Evolutionary conservation across 129 eudicot species (phyloP), one percentile per base, ranked within the genome.

Genomic region (Flaveria trinervia): DNA sequence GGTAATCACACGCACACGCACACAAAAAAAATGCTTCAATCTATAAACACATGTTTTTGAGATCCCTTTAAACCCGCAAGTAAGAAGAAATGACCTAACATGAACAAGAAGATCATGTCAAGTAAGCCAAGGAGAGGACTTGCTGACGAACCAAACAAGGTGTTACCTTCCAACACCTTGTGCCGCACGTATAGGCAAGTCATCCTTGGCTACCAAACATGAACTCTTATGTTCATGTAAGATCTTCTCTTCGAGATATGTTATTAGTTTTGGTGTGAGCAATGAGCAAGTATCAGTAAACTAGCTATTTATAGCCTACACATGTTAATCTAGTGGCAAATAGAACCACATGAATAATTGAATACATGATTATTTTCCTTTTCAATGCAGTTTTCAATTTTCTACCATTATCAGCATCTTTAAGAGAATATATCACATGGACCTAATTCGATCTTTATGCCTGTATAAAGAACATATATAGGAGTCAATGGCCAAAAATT

Each of bases 151-250:
- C 22, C 45, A 30, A 28, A 62, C 68, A 62, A 30, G 44, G 45
- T 15, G 45, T 62, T 30, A 7, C 45, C 33, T 64, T 62, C 45
- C 45, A 30, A 62, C 11, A 28, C 44, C 68, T 62, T 28, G 68
- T 26, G 36, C 10, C 30, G 45, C 16, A n/a, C 2, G 1, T 11
- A 62, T 14, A 67, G 79, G 79, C 83, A 80, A 80, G 74, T 67
- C 74, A 80, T 80, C 83, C 79, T 72, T 80, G 83, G 79, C 79
- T 80, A 73, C 79, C 64, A 80, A 73, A 80, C 74, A 61, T 41
- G 62, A 77, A 66, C 15, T 66, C 26, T 39, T 39, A 48, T 69
- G 36, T 69, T 77, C 81, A 77, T 77, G 81, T 77, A 69, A 77
- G 82, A 78, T 5, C 75, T 15, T 33, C 61, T 49, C 82, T 71